Percentiles rank a stretch among this genome's conserved stretches.
These are phyloP conservation scores for Xylariomycetidae sp. DNA, from an alignment of 2,329 filamentous ascomycete genomes.

Conservation along the genomic window DNA sequence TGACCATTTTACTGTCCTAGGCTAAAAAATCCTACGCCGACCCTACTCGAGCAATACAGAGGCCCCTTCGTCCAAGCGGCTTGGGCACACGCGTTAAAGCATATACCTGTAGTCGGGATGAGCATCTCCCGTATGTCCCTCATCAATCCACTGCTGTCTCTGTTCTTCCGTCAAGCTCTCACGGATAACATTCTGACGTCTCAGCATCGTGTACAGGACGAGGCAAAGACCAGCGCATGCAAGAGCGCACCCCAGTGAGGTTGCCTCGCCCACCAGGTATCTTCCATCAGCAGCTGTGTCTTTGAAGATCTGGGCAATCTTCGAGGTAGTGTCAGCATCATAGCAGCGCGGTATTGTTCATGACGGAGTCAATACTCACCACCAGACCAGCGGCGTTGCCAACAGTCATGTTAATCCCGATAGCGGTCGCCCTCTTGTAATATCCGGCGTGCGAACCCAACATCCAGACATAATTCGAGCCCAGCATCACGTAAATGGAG, in stretches of 20 bases:
- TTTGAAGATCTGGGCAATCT: constrained; percentile 6
- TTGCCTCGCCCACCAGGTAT: constrained; percentile 2
- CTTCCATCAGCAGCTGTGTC: constrained; percentile 5
- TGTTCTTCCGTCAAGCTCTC: neutral
- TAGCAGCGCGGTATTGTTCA: too few species aligned
- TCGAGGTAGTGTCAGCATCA: neutral
- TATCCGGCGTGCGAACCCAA: constrained; percentile 5
- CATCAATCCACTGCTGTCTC: neutral
- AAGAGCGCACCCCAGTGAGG: constrained; percentile 1
- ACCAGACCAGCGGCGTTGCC: constrained; percentile 5
- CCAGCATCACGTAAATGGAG: constrained; percentile 19
- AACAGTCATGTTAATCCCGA: constrained; percentile 6
- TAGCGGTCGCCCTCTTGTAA: constrained; percentile 4
- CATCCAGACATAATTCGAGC: constrained; percentile 7
- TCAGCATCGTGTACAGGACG: neutral
- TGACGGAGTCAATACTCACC: constrained; percentile 1
- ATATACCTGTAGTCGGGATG: neutral
- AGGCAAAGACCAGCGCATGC: constrained; percentile 1
- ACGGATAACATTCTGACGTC: neutral
- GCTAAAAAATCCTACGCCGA: too few species aligned
- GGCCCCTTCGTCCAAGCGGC: too few species aligned
- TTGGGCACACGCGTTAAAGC: too few species aligned
- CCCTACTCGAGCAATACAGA: too few species aligned
- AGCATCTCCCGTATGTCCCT: neutral
- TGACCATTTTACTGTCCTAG: too few species aligned